Conservation (phyloP, 78 protist species). For the Dictyostelium purpureum region DNA sequence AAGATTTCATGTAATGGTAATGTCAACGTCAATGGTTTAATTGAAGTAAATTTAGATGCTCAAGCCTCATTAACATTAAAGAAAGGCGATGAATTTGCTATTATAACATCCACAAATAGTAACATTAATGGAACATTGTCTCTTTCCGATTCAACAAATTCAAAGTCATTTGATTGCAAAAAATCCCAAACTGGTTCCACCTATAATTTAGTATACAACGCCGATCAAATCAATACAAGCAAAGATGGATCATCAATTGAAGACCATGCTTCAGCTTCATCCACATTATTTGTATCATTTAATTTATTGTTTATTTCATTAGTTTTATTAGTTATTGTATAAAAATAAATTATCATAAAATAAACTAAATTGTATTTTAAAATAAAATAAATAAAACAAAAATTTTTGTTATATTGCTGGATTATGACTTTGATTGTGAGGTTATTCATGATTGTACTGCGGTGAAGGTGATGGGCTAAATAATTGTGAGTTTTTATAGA, state of each 20-base stretch:
- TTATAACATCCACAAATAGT: background rate
- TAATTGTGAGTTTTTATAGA: too few species aligned
- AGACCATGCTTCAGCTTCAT: background rate
- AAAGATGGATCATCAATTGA: conserved; percentile 5
- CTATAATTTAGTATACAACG: conserved; percentile 31
- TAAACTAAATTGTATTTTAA: background rate
- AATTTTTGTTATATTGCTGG: too few species aligned
- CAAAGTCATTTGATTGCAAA: conserved; percentile 2
- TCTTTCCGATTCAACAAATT: background rate
- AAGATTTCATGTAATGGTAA: background rate
- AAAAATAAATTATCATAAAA: background rate
- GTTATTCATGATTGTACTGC: too few species aligned
- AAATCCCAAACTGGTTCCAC: background rate
- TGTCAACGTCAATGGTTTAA: background rate
- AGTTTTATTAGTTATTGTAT: background rate
- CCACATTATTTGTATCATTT: background rate
- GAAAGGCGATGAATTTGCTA: background rate
- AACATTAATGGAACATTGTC: background rate
- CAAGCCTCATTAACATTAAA: background rate
- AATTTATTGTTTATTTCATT: background rate
- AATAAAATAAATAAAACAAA: too few species aligned
- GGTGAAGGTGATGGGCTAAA: too few species aligned
- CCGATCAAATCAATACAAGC: too few species aligned
- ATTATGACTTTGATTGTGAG: too few species aligned
- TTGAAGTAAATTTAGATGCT: background rate